Evolutionary conservation across 1,284 basidiomycete genomes (phyloP), one percentile per base, ranked within the genome.

Genomic region (Fistulina hepatica): DNA sequence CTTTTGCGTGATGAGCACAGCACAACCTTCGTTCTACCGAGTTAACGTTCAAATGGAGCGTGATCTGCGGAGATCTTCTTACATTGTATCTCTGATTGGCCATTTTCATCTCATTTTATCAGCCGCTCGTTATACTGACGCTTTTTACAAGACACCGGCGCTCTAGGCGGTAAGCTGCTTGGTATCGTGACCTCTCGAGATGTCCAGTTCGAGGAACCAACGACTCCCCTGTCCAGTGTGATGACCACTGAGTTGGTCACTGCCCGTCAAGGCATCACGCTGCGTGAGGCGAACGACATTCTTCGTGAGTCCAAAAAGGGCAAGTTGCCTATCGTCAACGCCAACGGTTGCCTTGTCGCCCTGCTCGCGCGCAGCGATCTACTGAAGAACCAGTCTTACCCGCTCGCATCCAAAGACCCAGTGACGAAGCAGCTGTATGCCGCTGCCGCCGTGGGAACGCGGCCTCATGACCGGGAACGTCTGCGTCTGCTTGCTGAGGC

Each of bases 141-240:
- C 42, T 45, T 46, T 33, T 40, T 45, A 21, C 36, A 51, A 97
- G 94, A 97, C 48, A 82, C 80, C 21, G 94, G 95, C 37, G 67
- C 70, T 30, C 69, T 88, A 33, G 91, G 85, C 42, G 89, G 90
- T 41, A 94, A 90, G 62, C 81, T 99, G 25, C 69, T 97, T 43
- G 94, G 94, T 37, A 97, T 99, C 48, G 92, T 98, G 49, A 99
- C 94, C 12, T 81, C 86, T 32, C 89, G 94, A 49, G 94, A 98
- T 60, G 78, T 97, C 41, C 92, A 97, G 63, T 99, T 98, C 73
- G 83, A 82, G 40, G 68, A 81, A 41, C 63, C 76, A 4, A 58
- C 67, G 2, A 74, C 77, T 0, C 64, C 68, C n/a, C 73, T 97
- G 26, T 66, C 73, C n/a, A 70, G 85, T 33, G 80, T 97, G 43